phyloP scores from a whole-genome alignment of 495 filamentous ascomycete species.

The Apiosordaria backusii region DNA sequence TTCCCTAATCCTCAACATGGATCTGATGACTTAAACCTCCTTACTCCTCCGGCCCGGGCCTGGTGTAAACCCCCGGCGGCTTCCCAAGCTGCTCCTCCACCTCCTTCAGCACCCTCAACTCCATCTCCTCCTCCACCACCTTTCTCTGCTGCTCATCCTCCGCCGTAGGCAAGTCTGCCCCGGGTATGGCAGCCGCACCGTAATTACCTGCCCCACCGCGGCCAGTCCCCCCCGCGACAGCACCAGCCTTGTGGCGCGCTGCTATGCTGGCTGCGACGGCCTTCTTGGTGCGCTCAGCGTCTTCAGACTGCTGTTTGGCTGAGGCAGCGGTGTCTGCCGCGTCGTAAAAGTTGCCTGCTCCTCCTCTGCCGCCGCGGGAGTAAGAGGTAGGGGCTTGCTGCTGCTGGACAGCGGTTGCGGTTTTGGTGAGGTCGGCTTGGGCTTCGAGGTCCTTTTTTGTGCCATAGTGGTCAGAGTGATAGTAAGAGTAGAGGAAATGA shows the following conservation, averaged over 20 bases:
- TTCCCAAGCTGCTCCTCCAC: constrained; percentile 43
- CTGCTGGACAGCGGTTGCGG: background rate
- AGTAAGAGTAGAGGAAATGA: constrained; percentile 4
- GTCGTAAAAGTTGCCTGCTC: constrained; percentile 57
- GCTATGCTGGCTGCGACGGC: constrained; percentile 24
- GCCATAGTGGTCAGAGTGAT: background rate
- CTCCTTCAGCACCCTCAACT: constrained; percentile 39
- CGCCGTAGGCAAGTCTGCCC: constrained; percentile 15
- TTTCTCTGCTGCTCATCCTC: constrained; percentile 31
- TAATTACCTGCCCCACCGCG: constrained; percentile 61
- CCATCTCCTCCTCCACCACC: constrained; percentile 29
- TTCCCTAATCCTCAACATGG: background rate
- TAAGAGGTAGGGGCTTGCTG: constrained; percentile 4
- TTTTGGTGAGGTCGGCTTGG: constrained; percentile 19
- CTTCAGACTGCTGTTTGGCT: constrained; percentile 22
- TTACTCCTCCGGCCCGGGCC: constrained; percentile 20
- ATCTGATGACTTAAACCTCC: constrained; percentile 4
- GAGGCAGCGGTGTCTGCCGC: constrained; percentile 29
- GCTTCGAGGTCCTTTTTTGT: constrained; percentile 43
- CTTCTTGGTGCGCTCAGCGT: constrained; percentile 24
- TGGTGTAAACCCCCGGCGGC: constrained; percentile 37
- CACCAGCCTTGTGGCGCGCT: constrained; percentile 17
- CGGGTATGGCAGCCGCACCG: constrained; percentile 17
- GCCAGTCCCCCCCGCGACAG: constrained; percentile 29
- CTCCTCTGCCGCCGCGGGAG: constrained; percentile 47